These are phyloP conservation scores for Bruguiera sexangula DNA, from an alignment of 345 rosid genomes.

Conservation along the genomic window DNA sequence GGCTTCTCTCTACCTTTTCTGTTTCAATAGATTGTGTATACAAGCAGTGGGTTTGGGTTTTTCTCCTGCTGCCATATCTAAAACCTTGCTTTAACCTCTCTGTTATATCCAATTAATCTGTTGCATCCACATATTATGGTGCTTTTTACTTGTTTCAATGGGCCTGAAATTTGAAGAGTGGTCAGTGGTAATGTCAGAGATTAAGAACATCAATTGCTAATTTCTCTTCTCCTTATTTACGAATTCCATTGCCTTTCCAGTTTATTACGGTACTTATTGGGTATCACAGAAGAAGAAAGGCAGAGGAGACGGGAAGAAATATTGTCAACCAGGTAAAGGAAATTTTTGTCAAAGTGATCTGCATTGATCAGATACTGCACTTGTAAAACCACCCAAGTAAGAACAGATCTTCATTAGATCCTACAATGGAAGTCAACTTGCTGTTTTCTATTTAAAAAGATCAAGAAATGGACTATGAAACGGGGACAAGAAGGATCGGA, in stretches of 20 bases:
- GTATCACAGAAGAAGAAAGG: constrained; percentile 84
- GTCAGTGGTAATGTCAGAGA: not conserved
- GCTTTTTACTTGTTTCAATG: too few species aligned
- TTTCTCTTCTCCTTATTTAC: not conserved
- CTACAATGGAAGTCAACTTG: not conserved
- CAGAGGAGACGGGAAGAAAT: constrained; percentile 78
- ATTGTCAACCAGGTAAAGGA: constrained; percentile 55
- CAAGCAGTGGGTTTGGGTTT: too few species aligned
- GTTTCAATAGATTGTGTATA: too few species aligned
- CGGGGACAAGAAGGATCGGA: too few species aligned
- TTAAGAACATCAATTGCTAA: not conserved
- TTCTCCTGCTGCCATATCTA: too few species aligned
- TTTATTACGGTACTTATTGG: constrained; percentile 53
- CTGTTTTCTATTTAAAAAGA: not conserved
- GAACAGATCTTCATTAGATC: not conserved
- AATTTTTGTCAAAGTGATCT: not conserved
- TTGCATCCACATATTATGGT: too few species aligned
- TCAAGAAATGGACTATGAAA: too few species aligned
- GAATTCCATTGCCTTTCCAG: constrained; percentile 8
- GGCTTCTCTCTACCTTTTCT: not conserved
- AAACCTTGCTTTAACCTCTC: too few species aligned
- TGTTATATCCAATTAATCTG: too few species aligned
- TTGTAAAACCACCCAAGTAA: not conserved
- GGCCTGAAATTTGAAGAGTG: not conserved
- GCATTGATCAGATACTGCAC: constrained; percentile 2